Conservation (phyloP, 441 rosid species). For the Macaranga tanarius region DNA sequence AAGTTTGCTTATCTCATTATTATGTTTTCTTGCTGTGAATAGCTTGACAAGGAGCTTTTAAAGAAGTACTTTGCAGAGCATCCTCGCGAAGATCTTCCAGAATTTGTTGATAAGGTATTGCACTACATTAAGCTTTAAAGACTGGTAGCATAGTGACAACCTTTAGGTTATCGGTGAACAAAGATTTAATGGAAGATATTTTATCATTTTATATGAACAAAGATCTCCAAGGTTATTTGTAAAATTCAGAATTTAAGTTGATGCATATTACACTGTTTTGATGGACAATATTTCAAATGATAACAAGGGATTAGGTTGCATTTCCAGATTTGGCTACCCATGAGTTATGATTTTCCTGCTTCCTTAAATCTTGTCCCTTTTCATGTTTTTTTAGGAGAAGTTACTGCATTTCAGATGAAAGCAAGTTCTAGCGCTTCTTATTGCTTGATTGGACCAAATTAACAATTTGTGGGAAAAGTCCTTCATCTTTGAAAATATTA, state of each 20-base stretch:
- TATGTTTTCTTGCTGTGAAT: conserved; percentile 32
- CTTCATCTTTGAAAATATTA: not conserved
- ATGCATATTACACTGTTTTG: not conserved
- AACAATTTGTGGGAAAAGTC: not conserved
- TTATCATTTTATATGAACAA: not conserved
- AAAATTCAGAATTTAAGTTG: not conserved
- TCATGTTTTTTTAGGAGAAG: not conserved
- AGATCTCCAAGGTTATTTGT: not conserved
- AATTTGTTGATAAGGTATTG: conserved; percentile 60
- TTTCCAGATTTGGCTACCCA: not conserved
- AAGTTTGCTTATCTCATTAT: not conserved
- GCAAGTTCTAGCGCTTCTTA: conserved; percentile 1
- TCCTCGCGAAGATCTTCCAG: conserved; percentile 58
- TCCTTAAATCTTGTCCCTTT: not conserved
- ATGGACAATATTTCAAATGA: not conserved
- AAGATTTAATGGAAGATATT: not conserved
- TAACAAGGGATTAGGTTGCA: not conserved
- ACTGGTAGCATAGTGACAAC: not conserved
- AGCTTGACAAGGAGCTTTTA: conserved; percentile 86
- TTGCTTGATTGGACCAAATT: not conserved
- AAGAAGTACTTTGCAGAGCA: conserved; percentile 67
- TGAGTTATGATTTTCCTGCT: not conserved
- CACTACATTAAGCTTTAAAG: conserved; percentile 14
- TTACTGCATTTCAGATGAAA: not conserved
- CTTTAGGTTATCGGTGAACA: not conserved